Base-by-base conservation (phyloP, 805 yeast genomes). In the Pichia nanzhaoensis region DNA sequence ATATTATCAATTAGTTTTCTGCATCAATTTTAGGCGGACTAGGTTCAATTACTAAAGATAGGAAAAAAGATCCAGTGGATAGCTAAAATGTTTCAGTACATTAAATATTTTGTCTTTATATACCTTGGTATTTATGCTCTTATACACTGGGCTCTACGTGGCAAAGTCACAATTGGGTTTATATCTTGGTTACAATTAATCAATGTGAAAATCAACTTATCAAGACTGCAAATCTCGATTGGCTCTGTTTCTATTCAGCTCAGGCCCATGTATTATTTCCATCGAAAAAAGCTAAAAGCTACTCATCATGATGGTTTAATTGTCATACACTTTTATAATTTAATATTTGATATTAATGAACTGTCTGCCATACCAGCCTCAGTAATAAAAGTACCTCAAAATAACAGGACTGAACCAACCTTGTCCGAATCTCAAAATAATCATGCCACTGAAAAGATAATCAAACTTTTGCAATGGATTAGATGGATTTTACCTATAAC, bases 131-230 rank as follows among this genome's bases (percentile, higher is more conserved):
- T 45, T 9, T 46, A 41, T 17, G 22, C 41, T 3, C 14, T 46
- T 10, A 20, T 46, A n/a, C 52, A 56, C 22, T 19, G 51, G n/a
- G 27, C 49, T 5, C 47, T 56, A 0, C 45, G 51, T n/a, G 53
- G 53, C 9, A 52, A 43, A 34, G 51, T 46, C 2, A 51, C 59
- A 4, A 36, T 60, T 14, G 54, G 57, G 6, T 46, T 58, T 30
- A 37, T 59, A 9, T 55, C 60, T 3, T 57, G 60, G 62, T 40
- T 57, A 22, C 46, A 50, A 21, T 16, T 59, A 12, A 41, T 53
- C 22, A 40, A 54, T 21, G 37, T 60, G 5, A 45, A 46, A 4
- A 33, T 50, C 14, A 37, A 48, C 18, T 24, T 48, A 9, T 19
- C 43, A 5, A 42, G 46, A 4, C 38, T 44, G 30, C 21, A 40